Conservation (phyloP, 805 yeast species). For the Starmera amethionina region DNA sequence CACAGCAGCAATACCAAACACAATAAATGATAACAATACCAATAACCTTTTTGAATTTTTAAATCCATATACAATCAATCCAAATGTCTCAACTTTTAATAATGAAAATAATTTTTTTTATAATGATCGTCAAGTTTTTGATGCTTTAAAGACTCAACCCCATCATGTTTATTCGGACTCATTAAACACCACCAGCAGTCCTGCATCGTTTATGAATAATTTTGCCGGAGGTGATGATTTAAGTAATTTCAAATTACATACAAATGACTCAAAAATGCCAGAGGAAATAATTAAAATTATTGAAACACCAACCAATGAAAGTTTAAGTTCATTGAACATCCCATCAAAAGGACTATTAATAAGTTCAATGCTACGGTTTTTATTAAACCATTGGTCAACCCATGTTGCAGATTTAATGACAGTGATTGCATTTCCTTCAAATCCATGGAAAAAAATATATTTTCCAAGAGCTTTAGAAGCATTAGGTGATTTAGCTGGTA, state of each 20-base stretch:
- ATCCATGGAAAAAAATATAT: constrained; percentile 85
- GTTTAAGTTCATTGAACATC: constrained; percentile 25
- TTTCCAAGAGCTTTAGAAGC: constrained; percentile 78
- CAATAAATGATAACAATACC: constrained; percentile 27
- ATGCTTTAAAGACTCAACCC: constrained; percentile 7
- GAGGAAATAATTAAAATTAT: constrained; percentile 34
- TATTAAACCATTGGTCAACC: constrained; percentile 61
- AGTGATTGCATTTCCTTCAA: constrained; percentile 58
- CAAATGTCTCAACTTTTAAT: neutral
- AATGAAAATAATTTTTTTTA: constrained; percentile 6
- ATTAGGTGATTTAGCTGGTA: constrained; percentile 66
- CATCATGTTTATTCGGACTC: no score
- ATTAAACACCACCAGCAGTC: no score
- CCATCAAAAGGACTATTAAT: constrained; percentile 56
- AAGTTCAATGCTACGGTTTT: constrained; percentile 61
- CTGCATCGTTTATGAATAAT: neutral
- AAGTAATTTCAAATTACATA: constrained; percentile 5
- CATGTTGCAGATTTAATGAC: constrained; percentile 77
- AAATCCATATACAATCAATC: constrained; percentile 16
- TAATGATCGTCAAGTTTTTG: constrained; percentile 18
- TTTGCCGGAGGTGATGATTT: constrained; percentile 3
- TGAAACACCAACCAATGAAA: constrained; percentile 22
- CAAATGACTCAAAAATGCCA: constrained; percentile 35
- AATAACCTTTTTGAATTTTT: constrained; percentile 44
- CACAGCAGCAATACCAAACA: constrained; percentile 47